Evolutionary conservation across 352 stramenopile species (phyloP), one percentile per base, ranked within the genome.

Genomic region (Thalassiosira livingstoniorum): DNA sequence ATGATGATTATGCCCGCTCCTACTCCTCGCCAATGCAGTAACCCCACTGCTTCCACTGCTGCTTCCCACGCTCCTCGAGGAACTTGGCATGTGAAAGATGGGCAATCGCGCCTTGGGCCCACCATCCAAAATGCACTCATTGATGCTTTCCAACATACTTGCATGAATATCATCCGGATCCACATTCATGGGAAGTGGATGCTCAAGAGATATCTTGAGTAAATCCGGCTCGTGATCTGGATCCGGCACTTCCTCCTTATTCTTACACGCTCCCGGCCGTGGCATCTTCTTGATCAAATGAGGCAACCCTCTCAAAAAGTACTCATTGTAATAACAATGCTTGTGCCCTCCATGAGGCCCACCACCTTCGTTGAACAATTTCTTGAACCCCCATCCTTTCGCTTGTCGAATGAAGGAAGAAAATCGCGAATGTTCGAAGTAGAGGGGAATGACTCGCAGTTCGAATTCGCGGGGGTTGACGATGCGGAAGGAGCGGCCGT

Each of bases 391-490:
- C 47, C 47, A 58, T 10, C 47, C 47, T n/a, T 58, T 11, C 10
- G 91, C 83, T 63, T 95, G 92, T 2, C 92, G 74, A 65, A 93
- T 91, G 69, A 96, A 96, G 4, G 83, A 93, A 11, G 85, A 78
- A 79, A 83, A 88, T 71, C 89, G 90, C 21, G 79, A 65, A 76
- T 91, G 85, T 39, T 87, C 76, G 75, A 92, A 92, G 69, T 87
- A 90, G 2, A 25, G 67, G 34, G 87, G 87, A 27, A 91, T 81
- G 4, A 92, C 82, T 18, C 61, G 62, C 11, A 67, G 42, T 58
- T 89, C 77, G 67, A 91, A 91, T 27, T 86, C 82, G 10, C 69
- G 66, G 45, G 77, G 82, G 42, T 89, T 87, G 11, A 91, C 23
- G 0, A 91, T 62, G 15, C 66, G 31, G 73, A 78, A 91, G 18